Evolutionary conservation across 2,329 filamentous ascomycete species (phyloP), one percentile per base, ranked within the genome.

Genomic region (Fulvia fulva): DNA sequence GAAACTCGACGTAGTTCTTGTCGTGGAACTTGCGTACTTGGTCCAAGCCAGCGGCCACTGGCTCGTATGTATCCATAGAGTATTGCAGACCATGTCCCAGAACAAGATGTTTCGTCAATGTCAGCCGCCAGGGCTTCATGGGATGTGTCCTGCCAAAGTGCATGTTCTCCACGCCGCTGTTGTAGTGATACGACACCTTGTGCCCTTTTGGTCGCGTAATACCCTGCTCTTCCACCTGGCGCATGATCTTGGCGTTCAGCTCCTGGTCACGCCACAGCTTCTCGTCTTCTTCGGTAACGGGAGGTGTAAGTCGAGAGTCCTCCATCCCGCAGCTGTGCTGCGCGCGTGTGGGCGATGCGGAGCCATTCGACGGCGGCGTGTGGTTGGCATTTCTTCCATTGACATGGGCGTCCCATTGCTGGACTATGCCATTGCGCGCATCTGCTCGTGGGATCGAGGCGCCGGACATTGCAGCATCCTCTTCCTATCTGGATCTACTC

Each of bases 51-150:
- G 94, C 94, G 12, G 88, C 83, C 25, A 92, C 85, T 23, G 93
- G 85, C 53, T 91, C 83, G 75, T 95, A 97, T 64, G 93, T 88
- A 75, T 97, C 91, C 94, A 99, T 97, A 62, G 91, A 91, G 69
- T 93, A 89, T 68, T 95, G 91, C 83, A 99, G 90, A 65, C 94
- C 94, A 74, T 97, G 97, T 1, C 91, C 89, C 71, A 95, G 87
- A 63, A 99, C 91, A 49, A 99, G 84, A 68, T 94, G 91, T 74
- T 99, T 97, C 57, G 94, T 95, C 56, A 99, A 82, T 16, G 92
- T 97, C 63, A 99, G 79, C 34, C 94, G 90, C 93, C 94, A 97
- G 59, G 94, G 94, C 75, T 99, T 99, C 94, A 99, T 99, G 21
- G 94, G 94, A 78, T 99, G 94, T 9, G 90, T 92, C 76, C 90